A percentile compares a stretch with the other conserved stretches of the same genome.
phyloP scores from a whole-genome alignment of 2,329 filamentous ascomycete genomes.

The Microcyclosporella mali region DNA sequence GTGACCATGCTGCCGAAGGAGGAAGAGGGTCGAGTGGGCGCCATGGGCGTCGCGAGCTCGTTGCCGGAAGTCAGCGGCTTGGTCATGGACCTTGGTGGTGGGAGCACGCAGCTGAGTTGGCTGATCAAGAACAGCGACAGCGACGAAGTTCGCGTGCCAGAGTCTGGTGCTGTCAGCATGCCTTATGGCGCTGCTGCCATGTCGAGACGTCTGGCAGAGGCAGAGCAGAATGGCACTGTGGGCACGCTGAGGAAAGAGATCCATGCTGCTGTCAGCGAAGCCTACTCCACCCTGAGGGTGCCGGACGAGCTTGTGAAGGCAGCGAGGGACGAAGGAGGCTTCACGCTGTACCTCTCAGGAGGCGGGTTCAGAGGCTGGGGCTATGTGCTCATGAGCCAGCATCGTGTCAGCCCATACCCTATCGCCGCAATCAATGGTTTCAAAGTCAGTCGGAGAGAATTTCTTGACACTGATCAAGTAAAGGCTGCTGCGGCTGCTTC shows the following conservation, averaged over 20 bases:
- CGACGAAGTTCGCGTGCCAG: conserved; percentile 47
- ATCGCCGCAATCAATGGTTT: conserved; percentile 79
- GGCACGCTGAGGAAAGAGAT: conserved; percentile 41
- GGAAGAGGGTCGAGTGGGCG: conserved; percentile 76
- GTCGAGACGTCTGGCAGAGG: conserved; percentile 47
- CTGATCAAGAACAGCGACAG: conserved; percentile 44
- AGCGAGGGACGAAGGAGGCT: conserved; percentile 42
- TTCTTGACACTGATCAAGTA: conserved; percentile 50
- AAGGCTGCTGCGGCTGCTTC: conserved; percentile 34
- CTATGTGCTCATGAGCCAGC: conserved; percentile 76
- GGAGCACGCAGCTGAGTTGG: conserved; percentile 65
- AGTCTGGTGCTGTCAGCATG: conserved; percentile 56
- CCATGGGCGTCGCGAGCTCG: conserved; percentile 73
- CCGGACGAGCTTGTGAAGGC: conserved; percentile 47
- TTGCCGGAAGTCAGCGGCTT: conserved; percentile 65
- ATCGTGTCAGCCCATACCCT: conserved; percentile 69
- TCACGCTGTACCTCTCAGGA: conserved; percentile 78
- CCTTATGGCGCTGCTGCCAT: conserved; percentile 66
- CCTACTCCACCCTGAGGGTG: conserved; percentile 43
- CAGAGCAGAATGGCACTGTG: conserved; percentile 33
- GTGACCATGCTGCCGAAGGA: conserved; percentile 70
- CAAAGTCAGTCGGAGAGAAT: conserved; percentile 55
- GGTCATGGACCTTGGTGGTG: conserved; percentile 79
- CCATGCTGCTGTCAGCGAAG: conserved; percentile 45
- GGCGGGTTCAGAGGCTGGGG: conserved; percentile 89